Conservation (phyloP, 2,329 filamentous ascomycete genomes). For the Trichophyton equinum region DNA sequence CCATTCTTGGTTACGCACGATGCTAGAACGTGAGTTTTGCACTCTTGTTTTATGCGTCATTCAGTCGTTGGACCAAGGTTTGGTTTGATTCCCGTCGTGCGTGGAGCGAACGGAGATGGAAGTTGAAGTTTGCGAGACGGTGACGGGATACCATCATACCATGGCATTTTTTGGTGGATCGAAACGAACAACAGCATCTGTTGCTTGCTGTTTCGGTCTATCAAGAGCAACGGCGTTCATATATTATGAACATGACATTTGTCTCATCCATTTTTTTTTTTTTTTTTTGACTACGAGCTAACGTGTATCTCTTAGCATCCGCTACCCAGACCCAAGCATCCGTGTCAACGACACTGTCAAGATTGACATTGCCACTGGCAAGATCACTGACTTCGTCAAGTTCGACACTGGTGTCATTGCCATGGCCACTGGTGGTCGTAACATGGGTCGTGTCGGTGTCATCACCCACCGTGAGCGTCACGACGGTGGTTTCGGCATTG, state of each 20-base stretch:
- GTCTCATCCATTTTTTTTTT: conserved; percentile 8
- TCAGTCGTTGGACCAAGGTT: conserved; percentile 99
- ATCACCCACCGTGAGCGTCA: conserved; percentile 99
- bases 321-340: conserved; percentile 95
- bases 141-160: conserved; percentile 2
- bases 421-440: conserved; percentile 98
- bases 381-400: conserved; percentile 95
- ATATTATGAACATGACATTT: neutral
- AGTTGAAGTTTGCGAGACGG: conserved; percentile 1
- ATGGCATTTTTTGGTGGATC: conserved; percentile 14
- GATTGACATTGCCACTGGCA: conserved; percentile 92
- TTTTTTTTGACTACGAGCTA: conserved; percentile 19
- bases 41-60: conserved; percentile 57
- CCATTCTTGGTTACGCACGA: conserved; percentile 99
- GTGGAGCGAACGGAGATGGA: neutral
- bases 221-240: conserved; percentile 4
- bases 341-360: conserved; percentile 99
- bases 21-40: conserved; percentile 96
- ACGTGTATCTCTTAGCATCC: conserved; percentile 56
- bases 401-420: conserved; percentile 97
- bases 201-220: conserved; percentile 17
- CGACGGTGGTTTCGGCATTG: conserved; percentile 99
- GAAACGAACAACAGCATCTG: too few species aligned
- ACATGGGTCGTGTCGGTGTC: conserved; percentile 99
- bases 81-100: conserved; percentile 47